A percentile compares a stretch with the other conserved stretches of the same genome.
Evolutionary conservation across 768 basidiomycete species (phyloP).

Genomic region (Trametes cinnabarina): DNA sequence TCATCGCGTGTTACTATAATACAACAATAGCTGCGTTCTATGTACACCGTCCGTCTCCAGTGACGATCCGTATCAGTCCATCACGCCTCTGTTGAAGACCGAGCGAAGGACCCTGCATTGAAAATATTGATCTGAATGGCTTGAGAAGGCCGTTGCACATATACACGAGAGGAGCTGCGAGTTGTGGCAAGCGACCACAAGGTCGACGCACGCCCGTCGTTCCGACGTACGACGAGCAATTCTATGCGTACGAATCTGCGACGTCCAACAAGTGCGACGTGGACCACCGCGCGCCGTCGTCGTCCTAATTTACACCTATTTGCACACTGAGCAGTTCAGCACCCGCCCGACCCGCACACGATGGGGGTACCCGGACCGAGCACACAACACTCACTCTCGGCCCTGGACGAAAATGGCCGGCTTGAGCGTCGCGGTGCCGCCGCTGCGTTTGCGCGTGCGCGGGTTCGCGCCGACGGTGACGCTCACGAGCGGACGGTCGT

Average conservation of each 20-base stretch:
- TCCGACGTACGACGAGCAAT: background rate
- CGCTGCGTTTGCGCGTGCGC: conserved; percentile 24
- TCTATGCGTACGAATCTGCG: conserved; percentile 1
- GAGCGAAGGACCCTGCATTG: too few species aligned
- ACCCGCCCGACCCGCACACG: background rate
- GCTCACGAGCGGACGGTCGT: conserved; percentile 24
- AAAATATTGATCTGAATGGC: too few species aligned
- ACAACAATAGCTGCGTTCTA: conserved; percentile 17
- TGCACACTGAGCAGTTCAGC: conserved; percentile 9
- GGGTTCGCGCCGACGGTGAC: conserved; percentile 21
- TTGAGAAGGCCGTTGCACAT: conserved; percentile 3
- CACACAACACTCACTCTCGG: conserved; percentile 24
- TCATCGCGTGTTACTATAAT: conserved; percentile 19
- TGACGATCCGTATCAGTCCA: background rate
- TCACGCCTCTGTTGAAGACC: background rate
- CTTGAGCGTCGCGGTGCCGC: conserved; percentile 22
- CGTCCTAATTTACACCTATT: conserved; percentile 16
- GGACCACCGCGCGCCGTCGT: background rate
- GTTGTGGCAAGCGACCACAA: background rate
- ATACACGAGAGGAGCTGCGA: background rate
- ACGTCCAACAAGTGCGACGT: background rate
- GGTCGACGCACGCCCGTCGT: background rate
- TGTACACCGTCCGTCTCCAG: conserved; percentile 3
- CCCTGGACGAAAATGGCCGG: conserved; percentile 29
- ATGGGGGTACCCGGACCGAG: background rate